Evolutionary conservation across 2,329 filamentous ascomycete species (phyloP).

Genomic region (Aspergillus latus): DNA sequence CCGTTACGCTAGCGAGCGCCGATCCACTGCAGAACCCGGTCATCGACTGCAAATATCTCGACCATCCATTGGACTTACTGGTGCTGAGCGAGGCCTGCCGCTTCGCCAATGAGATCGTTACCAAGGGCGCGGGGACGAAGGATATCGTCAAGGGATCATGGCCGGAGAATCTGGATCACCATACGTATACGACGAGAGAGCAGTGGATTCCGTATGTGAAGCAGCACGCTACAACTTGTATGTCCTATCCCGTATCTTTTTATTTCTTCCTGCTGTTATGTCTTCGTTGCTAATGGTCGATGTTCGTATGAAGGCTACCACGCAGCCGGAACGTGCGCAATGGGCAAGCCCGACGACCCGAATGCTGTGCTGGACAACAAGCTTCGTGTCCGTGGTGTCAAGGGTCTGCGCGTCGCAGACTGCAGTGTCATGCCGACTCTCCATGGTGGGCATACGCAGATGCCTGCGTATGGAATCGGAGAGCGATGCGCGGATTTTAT

Average conservation of each 20-base stretch:
- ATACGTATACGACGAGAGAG: constrained; percentile 54
- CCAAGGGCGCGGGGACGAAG: constrained; percentile 54
- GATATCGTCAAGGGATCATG: constrained; percentile 61
- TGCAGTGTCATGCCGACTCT: constrained; percentile 55
- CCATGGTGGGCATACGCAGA: constrained; percentile 55
- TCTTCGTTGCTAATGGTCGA: background rate
- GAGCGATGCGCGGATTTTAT: constrained; percentile 56
- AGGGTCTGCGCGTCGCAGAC: constrained; percentile 56
- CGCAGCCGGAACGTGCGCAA: constrained; percentile 57
- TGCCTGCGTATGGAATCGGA: constrained; percentile 59
- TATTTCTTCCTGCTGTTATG: too few species aligned
- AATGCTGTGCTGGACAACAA: constrained; percentile 56
- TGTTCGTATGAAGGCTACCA: constrained; percentile 51
- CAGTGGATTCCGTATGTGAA: constrained; percentile 60
- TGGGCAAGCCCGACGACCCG: constrained; percentile 51
- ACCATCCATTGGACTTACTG: constrained; percentile 58
- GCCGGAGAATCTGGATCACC: constrained; percentile 55
- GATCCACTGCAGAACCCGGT: constrained; percentile 55
- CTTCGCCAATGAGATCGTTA: constrained; percentile 61
- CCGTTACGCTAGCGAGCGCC: constrained; percentile 51
- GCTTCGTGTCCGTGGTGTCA: constrained; percentile 54
- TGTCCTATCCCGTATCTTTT: constrained; percentile 23
- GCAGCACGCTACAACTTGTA: constrained; percentile 62
- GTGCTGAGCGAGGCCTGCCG: constrained; percentile 60
- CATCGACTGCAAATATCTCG: constrained; percentile 60